These are phyloP conservation scores for Spathaspora hagerdaliae DNA, from an alignment of 805 yeast genomes.

Conservation along the genomic window DNA sequence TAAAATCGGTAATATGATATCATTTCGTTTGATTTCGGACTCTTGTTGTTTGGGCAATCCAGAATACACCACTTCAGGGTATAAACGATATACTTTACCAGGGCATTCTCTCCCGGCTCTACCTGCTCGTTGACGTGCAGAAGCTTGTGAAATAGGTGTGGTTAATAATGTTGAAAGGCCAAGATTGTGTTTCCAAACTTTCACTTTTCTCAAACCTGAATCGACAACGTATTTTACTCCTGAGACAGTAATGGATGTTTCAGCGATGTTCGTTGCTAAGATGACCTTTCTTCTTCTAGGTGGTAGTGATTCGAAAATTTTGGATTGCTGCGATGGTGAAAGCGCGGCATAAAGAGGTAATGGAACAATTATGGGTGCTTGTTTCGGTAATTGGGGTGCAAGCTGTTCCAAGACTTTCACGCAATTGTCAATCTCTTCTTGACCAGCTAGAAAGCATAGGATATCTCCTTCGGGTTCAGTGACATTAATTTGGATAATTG, in stretches of 20 bases:
- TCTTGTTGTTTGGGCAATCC: constrained; percentile 74
- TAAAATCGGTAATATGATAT: constrained; percentile 77
- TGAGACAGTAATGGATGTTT: constrained; percentile 92
- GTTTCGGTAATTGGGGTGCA: constrained; percentile 64
- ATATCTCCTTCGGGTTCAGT: constrained; percentile 86
- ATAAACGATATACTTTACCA: constrained; percentile 86
- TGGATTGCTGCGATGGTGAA: constrained; percentile 77
- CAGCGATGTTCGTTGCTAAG: constrained; percentile 94
- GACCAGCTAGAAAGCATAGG: constrained; percentile 92
- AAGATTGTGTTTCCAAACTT: constrained; percentile 90
- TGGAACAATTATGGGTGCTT: constrained; percentile 72
- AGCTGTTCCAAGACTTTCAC: constrained; percentile 56
- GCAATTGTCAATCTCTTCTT: constrained; percentile 92
- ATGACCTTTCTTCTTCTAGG: constrained; percentile 78
- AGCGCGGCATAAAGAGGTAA: constrained; percentile 92
- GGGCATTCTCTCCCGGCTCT: constrained; percentile 97
- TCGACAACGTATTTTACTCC: constrained; percentile 93
- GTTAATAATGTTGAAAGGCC: constrained; percentile 92
- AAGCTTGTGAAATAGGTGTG: constrained; percentile 88
- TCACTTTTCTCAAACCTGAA: constrained; percentile 87
- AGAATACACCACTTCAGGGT: constrained; percentile 68
- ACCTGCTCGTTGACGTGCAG: constrained; percentile 94
- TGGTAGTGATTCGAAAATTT: constrained; percentile 67
- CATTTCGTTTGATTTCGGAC: constrained; percentile 87
- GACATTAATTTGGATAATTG: constrained; percentile 74